phyloP scores from a whole-genome alignment of 2,329 filamentous ascomycete species.

The Aspergillus ruber region DNA sequence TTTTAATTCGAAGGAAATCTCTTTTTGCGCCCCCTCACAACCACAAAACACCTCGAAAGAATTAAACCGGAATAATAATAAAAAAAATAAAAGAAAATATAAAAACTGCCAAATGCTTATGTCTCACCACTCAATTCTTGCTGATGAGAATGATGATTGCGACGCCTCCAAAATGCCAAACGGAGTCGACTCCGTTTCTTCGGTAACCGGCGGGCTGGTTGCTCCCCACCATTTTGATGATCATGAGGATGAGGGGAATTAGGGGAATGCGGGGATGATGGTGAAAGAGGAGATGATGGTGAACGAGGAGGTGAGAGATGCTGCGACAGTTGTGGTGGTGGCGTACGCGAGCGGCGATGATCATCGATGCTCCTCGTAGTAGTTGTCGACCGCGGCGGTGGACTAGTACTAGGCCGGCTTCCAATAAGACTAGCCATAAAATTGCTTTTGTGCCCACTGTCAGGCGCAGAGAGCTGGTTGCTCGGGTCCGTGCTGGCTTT shows the following conservation, averaged over 20 bases:
- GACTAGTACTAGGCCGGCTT: slow-evolving; percentile 21
- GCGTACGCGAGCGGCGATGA: background rate
- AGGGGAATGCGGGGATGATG: background rate
- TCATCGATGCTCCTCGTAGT: slow-evolving; percentile 14
- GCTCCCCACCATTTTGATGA: background rate
- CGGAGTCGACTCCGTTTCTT: slow-evolving; percentile 35
- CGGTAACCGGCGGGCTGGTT: slow-evolving; percentile 19
- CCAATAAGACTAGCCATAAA: slow-evolving; percentile 12
- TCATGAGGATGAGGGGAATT: background rate
- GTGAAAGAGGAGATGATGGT: background rate
- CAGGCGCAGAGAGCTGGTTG: background rate
- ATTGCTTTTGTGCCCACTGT: slow-evolving; percentile 19
- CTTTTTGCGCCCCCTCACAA: slow-evolving; percentile 6
- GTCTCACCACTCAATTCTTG: slow-evolving; percentile 27
- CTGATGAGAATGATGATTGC: slow-evolving; percentile 21
- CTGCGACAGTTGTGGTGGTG: too few relatives aligned
- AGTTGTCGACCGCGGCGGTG: slow-evolving; percentile 12
- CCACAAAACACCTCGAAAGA: slow-evolving; percentile 13
- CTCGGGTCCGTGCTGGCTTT: background rate
- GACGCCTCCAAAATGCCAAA: slow-evolving; percentile 37
- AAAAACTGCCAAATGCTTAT: slow-evolving; percentile 13
- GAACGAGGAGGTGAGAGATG: background rate
- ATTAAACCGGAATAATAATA: slow-evolving; percentile 7
- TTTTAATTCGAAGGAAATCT: background rate
- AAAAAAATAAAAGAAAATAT: too few relatives aligned